A percentile compares a stretch with the other conserved stretches of the same genome.
These are phyloP conservation scores for Pleurotus salmoneostramineus DNA, from an alignment of 768 basidiomycete species.

Conservation along the genomic window DNA sequence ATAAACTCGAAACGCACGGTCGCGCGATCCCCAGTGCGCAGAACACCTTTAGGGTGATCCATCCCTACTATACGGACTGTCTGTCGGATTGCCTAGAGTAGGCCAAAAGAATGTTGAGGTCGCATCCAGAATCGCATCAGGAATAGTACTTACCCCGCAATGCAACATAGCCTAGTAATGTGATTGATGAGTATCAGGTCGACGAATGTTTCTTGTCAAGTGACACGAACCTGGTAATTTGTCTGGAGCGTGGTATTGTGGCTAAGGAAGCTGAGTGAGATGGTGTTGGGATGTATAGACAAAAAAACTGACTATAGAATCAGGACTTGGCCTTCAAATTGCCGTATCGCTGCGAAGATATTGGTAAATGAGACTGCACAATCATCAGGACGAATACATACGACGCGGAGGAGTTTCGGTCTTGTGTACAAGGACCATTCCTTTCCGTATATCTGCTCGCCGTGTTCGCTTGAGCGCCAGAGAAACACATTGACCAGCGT, in stretches of 20 bases:
- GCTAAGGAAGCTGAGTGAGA: constrained; percentile 28
- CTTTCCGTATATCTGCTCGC: constrained; percentile 80
- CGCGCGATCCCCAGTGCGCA: constrained; percentile 93
- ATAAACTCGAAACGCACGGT: constrained; percentile 96
- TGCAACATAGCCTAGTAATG: constrained; percentile 78
- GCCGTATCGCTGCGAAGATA: constrained; percentile 53
- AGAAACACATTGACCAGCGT: constrained; percentile 95
- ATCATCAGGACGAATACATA: constrained; percentile 21
- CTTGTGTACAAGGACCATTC: constrained; percentile 88
- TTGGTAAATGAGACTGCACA: not conserved
- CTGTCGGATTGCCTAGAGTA: constrained; percentile 76
- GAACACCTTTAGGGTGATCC: constrained; percentile 84
- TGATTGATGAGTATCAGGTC: not conserved
- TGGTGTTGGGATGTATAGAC: not conserved
- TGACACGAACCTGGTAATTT: constrained; percentile 75
- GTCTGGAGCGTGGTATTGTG: constrained; percentile 92
- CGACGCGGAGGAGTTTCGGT: constrained; percentile 76
- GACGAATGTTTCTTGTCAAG: not conserved
- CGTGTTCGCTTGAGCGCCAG: constrained; percentile 89
- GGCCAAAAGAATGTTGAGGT: constrained; percentile 6
- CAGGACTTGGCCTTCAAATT: constrained; percentile 92
- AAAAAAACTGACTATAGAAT: constrained; percentile 75
- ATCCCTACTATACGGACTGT: constrained; percentile 88
- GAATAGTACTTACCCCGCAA: constrained; percentile 61
- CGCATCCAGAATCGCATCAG: not conserved